Conservation (phyloP, 371 early-diverging fungal genomes). For the Mucor plumbeus region DNA sequence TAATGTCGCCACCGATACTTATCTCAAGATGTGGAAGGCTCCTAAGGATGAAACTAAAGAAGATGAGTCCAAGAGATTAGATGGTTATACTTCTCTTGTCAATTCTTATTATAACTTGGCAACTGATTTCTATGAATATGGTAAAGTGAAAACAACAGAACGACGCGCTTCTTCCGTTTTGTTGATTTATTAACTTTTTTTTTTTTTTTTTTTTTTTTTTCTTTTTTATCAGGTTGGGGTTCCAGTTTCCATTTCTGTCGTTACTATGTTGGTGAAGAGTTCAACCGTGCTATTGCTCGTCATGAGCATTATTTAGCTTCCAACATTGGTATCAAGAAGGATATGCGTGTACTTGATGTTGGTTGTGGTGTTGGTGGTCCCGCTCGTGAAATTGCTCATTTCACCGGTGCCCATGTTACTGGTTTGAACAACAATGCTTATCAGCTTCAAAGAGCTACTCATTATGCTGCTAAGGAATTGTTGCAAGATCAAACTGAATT, state of each 20-base stretch:
- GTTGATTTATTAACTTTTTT: not conserved
- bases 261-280: constrained; percentile 78
- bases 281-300: constrained; percentile 83
- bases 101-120: constrained; percentile 85
- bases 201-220: too few species aligned
- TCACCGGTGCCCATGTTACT: constrained; percentile 87
- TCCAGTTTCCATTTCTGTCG: constrained; percentile 90
- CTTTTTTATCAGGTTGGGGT: constrained; percentile 67
- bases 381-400: constrained; percentile 87
- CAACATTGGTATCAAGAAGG: constrained; percentile 69
- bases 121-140: constrained; percentile 85
- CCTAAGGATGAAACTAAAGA: constrained; percentile 53
- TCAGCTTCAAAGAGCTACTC: constrained; percentile 81
- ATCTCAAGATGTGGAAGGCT: constrained; percentile 68
- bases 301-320: constrained; percentile 91
- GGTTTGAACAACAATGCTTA: constrained; percentile 97
- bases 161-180: not conserved
- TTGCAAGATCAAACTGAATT: constrained; percentile 67
- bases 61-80: constrained; percentile 58
- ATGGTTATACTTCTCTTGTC: constrained; percentile 72
- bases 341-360: constrained; percentile 82
- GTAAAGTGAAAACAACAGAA: constrained; percentile 22
- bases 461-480: constrained; percentile 72
- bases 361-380: constrained; percentile 96
- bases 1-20: constrained; percentile 60